A percentile compares a stretch with the other conserved stretches of the same genome.
These are phyloP conservation scores for Keithomyces neogunnii DNA, from an alignment of 2,329 filamentous ascomycete genomes.

Conservation along the genomic window DNA sequence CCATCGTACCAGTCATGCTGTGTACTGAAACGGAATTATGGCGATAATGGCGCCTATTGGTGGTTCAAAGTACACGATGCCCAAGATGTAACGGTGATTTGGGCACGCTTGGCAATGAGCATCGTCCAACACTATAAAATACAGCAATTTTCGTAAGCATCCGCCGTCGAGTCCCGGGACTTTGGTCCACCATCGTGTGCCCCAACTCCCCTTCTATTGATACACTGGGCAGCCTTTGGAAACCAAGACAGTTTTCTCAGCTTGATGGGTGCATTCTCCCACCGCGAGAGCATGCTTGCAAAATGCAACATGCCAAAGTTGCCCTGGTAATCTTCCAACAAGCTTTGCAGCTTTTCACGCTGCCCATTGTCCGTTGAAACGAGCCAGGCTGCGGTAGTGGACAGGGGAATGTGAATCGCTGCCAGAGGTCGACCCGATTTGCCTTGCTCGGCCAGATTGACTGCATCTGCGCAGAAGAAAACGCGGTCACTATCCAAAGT, in stretches of 20 bases:
- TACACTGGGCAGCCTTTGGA: too few species aligned
- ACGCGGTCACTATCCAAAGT: neutral
- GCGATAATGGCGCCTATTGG: too few species aligned
- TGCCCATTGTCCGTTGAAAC: neutral
- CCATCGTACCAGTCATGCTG: too few species aligned
- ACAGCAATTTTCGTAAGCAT: too few species aligned
- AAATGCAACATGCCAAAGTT: neutral
- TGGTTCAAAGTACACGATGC: too few species aligned
- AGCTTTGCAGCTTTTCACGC: neutral
- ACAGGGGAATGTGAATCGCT: neutral
- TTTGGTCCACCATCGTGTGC: too few species aligned
- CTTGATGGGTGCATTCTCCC: neutral
- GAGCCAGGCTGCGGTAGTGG: neutral
- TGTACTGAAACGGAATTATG: too few species aligned
- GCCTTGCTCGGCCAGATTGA: neutral
- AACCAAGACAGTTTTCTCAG: neutral
- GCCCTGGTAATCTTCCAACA: neutral
- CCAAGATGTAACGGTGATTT: too few species aligned
- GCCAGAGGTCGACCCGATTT: neutral
- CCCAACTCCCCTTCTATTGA: too few species aligned
- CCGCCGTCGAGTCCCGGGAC: too few species aligned
- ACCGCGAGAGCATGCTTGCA: neutral
- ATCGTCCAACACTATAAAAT: too few species aligned
- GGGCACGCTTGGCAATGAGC: too few species aligned
- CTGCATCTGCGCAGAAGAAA: neutral